Percentiles rank a stretch among this genome's conserved stretches.
Evolutionary conservation across 2,329 filamentous ascomycete genomes (phyloP).

Genomic region (Bipolaris oryzae): DNA sequence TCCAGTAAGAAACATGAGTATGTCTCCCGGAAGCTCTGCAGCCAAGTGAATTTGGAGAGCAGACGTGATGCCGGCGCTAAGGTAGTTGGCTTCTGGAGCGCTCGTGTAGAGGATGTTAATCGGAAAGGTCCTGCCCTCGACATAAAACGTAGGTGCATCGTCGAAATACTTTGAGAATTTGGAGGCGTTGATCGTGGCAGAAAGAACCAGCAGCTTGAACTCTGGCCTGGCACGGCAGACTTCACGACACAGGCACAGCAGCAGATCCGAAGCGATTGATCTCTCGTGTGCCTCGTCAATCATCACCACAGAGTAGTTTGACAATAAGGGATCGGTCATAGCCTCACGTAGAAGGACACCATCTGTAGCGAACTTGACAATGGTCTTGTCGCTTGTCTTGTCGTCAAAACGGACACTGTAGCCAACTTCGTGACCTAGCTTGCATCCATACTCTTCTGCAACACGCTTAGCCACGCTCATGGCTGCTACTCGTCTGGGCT

Average conservation of each 20-base stretch:
- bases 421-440: conserved; percentile 87
- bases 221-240: conserved; percentile 82
- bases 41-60: conserved; percentile 94
- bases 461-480: conserved; percentile 98
- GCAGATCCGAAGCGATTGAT: conserved; percentile 87
- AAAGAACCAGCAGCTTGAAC: conserved; percentile 88
- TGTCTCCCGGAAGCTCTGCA: conserved; percentile 73
- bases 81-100: conserved; percentile 88
- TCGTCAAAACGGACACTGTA: conserved; percentile 97
- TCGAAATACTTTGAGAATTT: conserved; percentile 94
- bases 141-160: conserved; percentile 90
- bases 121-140: conserved; percentile 65
- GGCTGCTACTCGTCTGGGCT: conserved; percentile 91
- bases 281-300: conserved; percentile 98
- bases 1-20: conserved; percentile 91
- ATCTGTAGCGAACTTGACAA: conserved; percentile 96
- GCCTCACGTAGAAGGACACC: conserved; percentile 94
- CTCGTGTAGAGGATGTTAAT: not conserved
- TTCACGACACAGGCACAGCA: conserved; percentile 88
- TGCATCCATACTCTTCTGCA: conserved; percentile 85
- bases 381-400: conserved; percentile 80
- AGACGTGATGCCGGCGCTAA: conserved; percentile 88
- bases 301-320: conserved; percentile 86
- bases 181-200: conserved; percentile 90
- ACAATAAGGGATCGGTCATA: conserved; percentile 83